Evolutionary conservation across 139 green algal species (phyloP), one percentile per base, ranked within the genome.

Genomic region (Chlamydomonas applanata): DNA sequence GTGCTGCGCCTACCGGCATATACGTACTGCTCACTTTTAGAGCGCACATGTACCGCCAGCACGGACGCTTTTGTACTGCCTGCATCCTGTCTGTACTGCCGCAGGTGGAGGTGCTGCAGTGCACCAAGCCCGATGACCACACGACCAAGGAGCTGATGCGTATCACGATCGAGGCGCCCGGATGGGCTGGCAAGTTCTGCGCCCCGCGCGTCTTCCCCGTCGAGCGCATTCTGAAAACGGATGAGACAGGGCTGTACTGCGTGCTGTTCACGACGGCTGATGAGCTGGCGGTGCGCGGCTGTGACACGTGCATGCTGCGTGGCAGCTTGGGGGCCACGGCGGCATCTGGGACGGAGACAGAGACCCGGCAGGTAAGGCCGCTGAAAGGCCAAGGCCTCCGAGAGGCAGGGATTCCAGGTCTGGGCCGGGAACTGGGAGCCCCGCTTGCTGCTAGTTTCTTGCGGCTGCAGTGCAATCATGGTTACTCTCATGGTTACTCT

Each of bases 201-300:
- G 85, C 85, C 1, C 79, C 81, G 1, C 63, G 85, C 0, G 81
- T 87, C 40, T 45, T 89, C 24, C 49, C 87, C 14, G 66, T 89
- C 71, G 81, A 89, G 79, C 79, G 76, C 4, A 46, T 87, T 19
- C 71, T 80, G 33, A 86, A 89, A 75, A 79, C 49, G 36, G 77
- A 86, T 34, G 75, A 80, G 40, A 69, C 46, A 5, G 74, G 74
- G 16, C 64, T 82, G 27, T 68, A 82, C 56, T 65, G 64, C 29
- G 74, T 82, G 29, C 33, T 82, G 69, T 82, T 82, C 63, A 74
- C 30, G 61, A 82, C 69, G 30, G 24, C 34, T 32, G 69, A 63
- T 35, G 13, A 33, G 13, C 54, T 33, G 44, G 3, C 60, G 59
- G n/a, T 40, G 14, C 40, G 29, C 71, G 69, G 59, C 9, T 25